A percentile compares a stretch with the other conserved stretches of the same genome.
phyloP scores from a whole-genome alignment of 2,329 filamentous ascomycete species.

The Neospermospora avenae region DNA sequence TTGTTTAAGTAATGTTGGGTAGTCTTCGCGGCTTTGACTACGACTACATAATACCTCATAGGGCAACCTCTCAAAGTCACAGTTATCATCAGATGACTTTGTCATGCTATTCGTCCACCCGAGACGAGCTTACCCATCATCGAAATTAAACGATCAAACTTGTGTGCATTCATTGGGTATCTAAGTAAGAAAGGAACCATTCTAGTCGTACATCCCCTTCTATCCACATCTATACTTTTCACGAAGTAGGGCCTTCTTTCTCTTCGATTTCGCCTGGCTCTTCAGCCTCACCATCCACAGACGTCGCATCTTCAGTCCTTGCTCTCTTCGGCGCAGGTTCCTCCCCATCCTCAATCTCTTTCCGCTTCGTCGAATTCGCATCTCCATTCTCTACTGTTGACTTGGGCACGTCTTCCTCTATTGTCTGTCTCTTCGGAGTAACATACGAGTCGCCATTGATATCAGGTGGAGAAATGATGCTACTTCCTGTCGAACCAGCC shows the following conservation, averaged over 20 bases:
- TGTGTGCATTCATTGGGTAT: conserved; percentile 7
- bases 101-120: too few relatives aligned
- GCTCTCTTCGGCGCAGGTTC: conserved; percentile 2
- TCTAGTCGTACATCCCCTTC: neutral
- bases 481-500: conserved; percentile 20
- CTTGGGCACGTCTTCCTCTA: neutral
- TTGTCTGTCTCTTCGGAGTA: neutral
- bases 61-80: too few relatives aligned
- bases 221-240: neutral
- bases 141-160: neutral
- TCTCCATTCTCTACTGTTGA: conserved; percentile 1
- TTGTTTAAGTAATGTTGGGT: too few relatives aligned
- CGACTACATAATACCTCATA: too few relatives aligned
- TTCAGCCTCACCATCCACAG: neutral
- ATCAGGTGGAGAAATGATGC: conserved; percentile 9
- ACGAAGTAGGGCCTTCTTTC: neutral
- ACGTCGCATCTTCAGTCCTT: conserved; percentile 5
- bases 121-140: too few relatives aligned
- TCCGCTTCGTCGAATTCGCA: neutral
- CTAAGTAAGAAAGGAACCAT: neutral
- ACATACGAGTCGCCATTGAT: neutral
- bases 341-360: conserved; percentile 4
- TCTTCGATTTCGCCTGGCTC: neutral
- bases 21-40: too few relatives aligned
- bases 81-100: too few relatives aligned